Base-by-base conservation (phyloP, 768 basidiomycete species). In the Russula compacta region DNA sequence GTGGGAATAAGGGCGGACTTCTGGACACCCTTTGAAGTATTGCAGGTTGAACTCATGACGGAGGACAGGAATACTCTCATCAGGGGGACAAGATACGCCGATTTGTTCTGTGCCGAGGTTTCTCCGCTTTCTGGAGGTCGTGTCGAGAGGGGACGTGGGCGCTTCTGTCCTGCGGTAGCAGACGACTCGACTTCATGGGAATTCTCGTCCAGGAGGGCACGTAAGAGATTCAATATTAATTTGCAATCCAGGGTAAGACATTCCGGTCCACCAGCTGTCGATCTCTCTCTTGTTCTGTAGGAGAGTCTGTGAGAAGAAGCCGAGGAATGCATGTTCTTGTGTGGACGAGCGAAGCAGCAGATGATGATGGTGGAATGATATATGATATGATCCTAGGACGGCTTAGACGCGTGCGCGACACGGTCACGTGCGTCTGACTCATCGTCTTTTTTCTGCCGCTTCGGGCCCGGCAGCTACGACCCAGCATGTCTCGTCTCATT, bases 401-500 rank as follows among this genome's bases (percentile, higher is more conserved):
- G 1, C 24, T 38, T 38, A 39, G 47, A 57, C 56, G 56, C 46
- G 56, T 29, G 5, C 38, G 17, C 14, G 40, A 58, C 50, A 42
- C 51, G 56, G 56, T 58, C 56, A 63, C 56, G 24, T 51, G 24
- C 35, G 48, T 19, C 42, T 58, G 51, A 62, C 44, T 47, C 56
- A 21, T 55, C 61, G n/a, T 40, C 39, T n/a, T 38, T 39, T 42
- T 58, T 48, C 6, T 44, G 19, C 39, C 47, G 60, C 24, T 44
- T 66, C 43, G 29, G 24, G 46, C 56, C 48, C 19, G 44, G 42
- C 33, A 39, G 54, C 48, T 17, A 14, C 39, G 39, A 19, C 19
- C n/a, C 17, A 56, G 42, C 15, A 92, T 91, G 91, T 92, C 91
- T 6, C 83, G 92, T 44, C 80, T 94, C 39, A 85, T 94, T 54